Base-by-base conservation (phyloP, 345 rosid genomes). In the Erysimum cheiranthoides region DNA sequence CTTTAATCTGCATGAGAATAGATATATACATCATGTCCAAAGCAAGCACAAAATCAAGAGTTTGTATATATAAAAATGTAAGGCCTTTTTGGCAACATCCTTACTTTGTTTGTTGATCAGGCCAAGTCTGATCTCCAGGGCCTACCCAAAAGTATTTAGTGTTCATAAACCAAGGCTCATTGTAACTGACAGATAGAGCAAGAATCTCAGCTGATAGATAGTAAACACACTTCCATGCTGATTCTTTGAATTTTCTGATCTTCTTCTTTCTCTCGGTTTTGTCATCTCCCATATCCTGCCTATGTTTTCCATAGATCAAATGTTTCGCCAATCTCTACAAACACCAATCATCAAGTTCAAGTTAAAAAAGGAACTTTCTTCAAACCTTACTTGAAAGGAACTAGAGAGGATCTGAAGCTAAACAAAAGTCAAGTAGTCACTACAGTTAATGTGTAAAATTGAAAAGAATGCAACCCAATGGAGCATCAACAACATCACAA, bases 221-320 rank as follows among this genome's bases (percentile, higher is more conserved):
- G 68, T 90, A 92, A 17, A 89, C 70, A 78, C 89, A 92, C 83
- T 94, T 94, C 98, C 97, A 94, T 2, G 95, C 96, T 0, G 98
- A 89, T 74, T 94, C 98, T 76, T 92, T 89, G 76, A 94, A 94
- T 75, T 92, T 92, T 18, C 76, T 71, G 70, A 89, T 80, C 71
- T 85, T 90, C 79, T 89, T 84, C 82, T 78, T 79, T 70, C 70
- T 82, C 70, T 82, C 85, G 18, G 34, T 69, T 17, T 61, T 70
- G 42, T 74, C 81, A 53, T 80, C 54, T 69, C 86, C 81, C 74
- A 61, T 27, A 14, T 52, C 64, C 53, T 82, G 80, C 61, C 81
- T 75, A 27, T 68, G 77, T 68, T 81, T 84, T 28, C 94, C 93
- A 70, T 87, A 84, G 40, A 92, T 82, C 81, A 87, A 58, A 45